Evolutionary conservation across 176 grass and related monocot genomes (phyloP).

Genomic region (Puya raimondii): DNA sequence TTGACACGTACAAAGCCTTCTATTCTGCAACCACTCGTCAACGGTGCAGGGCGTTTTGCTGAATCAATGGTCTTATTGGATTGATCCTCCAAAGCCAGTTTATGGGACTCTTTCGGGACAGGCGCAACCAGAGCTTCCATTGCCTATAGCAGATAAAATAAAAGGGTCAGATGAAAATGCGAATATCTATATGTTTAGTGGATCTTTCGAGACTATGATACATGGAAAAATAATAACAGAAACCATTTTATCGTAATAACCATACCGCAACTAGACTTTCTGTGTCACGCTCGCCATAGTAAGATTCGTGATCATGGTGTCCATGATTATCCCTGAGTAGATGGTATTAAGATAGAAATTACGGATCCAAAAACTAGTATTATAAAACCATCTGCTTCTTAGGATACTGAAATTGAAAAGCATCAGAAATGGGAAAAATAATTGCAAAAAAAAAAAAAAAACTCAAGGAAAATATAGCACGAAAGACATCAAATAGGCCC

Average conservation of each 20-base stretch:
- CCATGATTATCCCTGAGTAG: conserved; percentile 76
- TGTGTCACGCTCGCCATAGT: conserved; percentile 96
- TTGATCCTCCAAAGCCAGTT: conserved; percentile 63
- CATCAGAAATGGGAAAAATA: too few relatives aligned
- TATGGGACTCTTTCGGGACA: conserved; percentile 59
- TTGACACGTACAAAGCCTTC: conserved; percentile 97
- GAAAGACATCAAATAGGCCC: neutral
- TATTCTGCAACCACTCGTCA: conserved; percentile 79
- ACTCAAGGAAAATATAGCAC: too few relatives aligned
- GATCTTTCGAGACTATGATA: neutral
- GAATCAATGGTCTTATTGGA: conserved; percentile 58
- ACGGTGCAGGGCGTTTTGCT: conserved; percentile 77
- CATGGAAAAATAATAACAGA: neutral
- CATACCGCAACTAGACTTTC: conserved; percentile 97
- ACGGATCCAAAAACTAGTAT: neutral
- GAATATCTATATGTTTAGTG: neutral
- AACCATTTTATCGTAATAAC: neutral
- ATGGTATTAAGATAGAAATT: conserved; percentile 5
- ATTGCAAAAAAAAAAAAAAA: too few relatives aligned
- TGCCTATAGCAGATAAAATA: conserved; percentile 51
- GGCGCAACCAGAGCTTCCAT: conserved; percentile 86
- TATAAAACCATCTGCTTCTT: too few relatives aligned
- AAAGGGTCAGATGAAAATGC: conserved; percentile 16
- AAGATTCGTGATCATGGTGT: conserved; percentile 98
- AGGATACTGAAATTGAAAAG: too few relatives aligned